Conservation (phyloP, 2,329 filamentous ascomycete species). For the Cytospora chrysosperma region DNA sequence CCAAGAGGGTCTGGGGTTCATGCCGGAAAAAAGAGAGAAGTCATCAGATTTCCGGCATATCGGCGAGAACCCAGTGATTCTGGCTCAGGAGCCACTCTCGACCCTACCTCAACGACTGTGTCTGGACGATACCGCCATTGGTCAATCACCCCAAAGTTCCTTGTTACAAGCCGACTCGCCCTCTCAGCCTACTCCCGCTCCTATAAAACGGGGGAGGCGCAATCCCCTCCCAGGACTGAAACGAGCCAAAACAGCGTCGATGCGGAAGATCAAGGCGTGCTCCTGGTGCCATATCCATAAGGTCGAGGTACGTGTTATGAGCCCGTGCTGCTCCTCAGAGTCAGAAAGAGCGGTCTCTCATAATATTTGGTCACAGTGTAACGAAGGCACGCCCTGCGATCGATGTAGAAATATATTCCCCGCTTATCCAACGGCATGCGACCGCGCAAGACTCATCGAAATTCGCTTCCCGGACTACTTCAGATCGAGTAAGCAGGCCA, state of each 20-base stretch:
- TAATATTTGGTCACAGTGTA: constrained; percentile 8
- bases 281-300: constrained; percentile 18
- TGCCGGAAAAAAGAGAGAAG: not conserved
- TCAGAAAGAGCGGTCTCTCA: not conserved
- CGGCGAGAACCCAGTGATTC: not conserved
- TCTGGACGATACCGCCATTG: constrained; percentile 2
- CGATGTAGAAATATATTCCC: constrained; percentile 12
- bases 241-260: constrained; percentile 10
- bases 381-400: constrained; percentile 5
- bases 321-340: not conserved
- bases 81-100: not conserved
- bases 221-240: not conserved
- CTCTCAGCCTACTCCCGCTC: not conserved
- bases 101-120: not conserved
- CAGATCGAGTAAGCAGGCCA: constrained; percentile 5
- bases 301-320: constrained; percentile 7
- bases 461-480: constrained; percentile 1
- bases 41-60: not conserved
- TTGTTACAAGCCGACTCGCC: not conserved
- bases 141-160: not conserved
- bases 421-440: constrained; percentile 11
- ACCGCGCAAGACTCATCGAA: constrained; percentile 7
- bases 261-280: constrained; percentile 19
- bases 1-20: not conserved
- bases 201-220: constrained; percentile 14